Evolutionary conservation across 495 filamentous ascomycete species (phyloP).

Genomic region (Jackrogersella multiformis): DNA sequence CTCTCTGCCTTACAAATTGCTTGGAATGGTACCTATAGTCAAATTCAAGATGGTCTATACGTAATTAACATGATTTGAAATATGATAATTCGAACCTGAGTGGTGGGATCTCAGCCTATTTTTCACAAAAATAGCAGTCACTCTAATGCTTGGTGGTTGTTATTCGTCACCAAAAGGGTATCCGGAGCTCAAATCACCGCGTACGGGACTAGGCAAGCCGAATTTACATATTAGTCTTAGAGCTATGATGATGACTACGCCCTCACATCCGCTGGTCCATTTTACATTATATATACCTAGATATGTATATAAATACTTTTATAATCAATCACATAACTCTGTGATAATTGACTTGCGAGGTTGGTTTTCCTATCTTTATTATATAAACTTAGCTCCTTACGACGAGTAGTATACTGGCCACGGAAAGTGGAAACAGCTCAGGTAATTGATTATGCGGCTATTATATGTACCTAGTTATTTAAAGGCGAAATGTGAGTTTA

Average conservation of each 20-base stretch:
- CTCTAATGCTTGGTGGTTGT: constrained; percentile 3
- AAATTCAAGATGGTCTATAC: neutral
- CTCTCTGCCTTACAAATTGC: constrained; percentile 13
- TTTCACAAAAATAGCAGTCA: constrained; percentile 15
- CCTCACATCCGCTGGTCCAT: neutral
- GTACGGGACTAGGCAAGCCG: constrained; percentile 34
- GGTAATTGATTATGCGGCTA: neutral
- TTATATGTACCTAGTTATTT: neutral
- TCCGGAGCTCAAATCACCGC: constrained; percentile 35
- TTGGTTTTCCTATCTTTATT: neutral
- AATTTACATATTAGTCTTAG: constrained; percentile 35
- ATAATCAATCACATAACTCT: neutral
- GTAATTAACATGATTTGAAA: constrained; percentile 8
- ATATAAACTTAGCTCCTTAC: neutral
- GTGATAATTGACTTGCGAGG: neutral
- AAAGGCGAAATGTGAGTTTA: neutral
- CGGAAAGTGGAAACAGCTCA: neutral
- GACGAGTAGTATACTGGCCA: neutral
- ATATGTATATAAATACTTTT: neutral
- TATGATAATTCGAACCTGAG: neutral
- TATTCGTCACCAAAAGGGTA: constrained; percentile 31
- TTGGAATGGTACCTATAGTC: constrained; percentile 22
- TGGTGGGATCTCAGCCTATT: constrained; percentile 13
- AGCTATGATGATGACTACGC: neutral
- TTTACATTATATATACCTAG: too few species aligned